Percentiles rank a stretch among this genome's conserved stretches.
phyloP scores from a whole-genome alignment of 164 flowering plant species.

The Piper betle region DNA sequence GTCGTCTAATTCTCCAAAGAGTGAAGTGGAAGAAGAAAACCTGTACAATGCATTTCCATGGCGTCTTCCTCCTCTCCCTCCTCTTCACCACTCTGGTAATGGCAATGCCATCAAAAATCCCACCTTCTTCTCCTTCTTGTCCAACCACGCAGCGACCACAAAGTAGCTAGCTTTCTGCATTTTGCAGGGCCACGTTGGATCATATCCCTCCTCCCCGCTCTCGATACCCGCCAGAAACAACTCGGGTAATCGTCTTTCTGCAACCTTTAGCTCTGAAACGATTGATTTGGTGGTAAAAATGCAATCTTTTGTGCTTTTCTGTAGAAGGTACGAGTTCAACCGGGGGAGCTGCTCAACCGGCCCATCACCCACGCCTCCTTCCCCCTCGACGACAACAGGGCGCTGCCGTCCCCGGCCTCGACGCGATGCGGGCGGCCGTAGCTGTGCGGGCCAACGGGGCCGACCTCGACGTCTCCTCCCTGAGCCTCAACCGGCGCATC shows the following conservation, averaged over 20 bases:
- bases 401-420: slow-evolving; percentile 44
- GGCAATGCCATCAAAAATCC: background rate
- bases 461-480: slow-evolving; percentile 38
- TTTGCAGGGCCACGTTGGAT: background rate
- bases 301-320: background rate
- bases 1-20: no score
- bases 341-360: slow-evolving; percentile 32
- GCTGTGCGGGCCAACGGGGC: slow-evolving; percentile 20
- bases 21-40: no score
- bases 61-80: background rate
- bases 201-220: slow-evolving; percentile 35
- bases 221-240: slow-evolving; percentile 36
- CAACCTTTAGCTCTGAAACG: background rate
- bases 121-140: background rate
- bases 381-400: slow-evolving; percentile 62
- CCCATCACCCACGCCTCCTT: slow-evolving; percentile 74
- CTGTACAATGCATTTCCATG: background rate
- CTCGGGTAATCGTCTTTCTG: slow-evolving; percentile 22
- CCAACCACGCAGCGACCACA: background rate
- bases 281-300: background rate
- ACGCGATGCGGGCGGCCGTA: slow-evolving; percentile 33
- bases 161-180: background rate
- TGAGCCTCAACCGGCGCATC: slow-evolving; percentile 32
- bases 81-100: background rate
- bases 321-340: slow-evolving; percentile 40